Conservation (phyloP, 2,329 filamentous ascomycete genomes). For the Dichotomopilus funicola region DNA sequence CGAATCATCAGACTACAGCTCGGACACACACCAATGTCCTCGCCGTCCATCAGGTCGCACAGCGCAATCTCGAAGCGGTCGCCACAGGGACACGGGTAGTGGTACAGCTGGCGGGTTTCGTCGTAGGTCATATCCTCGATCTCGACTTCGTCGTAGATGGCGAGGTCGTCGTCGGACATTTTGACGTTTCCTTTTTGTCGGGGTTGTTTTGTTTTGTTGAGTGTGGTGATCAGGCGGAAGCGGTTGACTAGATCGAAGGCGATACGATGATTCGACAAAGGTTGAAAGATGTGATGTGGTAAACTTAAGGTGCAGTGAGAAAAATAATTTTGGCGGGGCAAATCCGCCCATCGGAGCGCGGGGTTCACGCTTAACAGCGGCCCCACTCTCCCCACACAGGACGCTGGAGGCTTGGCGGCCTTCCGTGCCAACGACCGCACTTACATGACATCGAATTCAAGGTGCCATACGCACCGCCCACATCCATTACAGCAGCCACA, state of each 20-base stretch:
- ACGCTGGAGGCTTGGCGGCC: not conserved
- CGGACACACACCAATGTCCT: slow-evolving; percentile 90
- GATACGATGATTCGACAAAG: not conserved
- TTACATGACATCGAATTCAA: too few species aligned
- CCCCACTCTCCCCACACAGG: not conserved
- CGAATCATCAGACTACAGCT: slow-evolving; percentile 96
- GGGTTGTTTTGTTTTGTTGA: not conserved
- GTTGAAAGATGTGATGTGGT: not conserved
- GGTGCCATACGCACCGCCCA: too few species aligned
- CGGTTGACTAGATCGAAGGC: not conserved
- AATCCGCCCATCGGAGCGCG: slow-evolving; percentile 2
- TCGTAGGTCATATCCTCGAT: slow-evolving; percentile 98
- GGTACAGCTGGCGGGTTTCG: slow-evolving; percentile 74
- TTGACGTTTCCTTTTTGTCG: not conserved
- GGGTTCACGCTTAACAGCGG: not conserved
- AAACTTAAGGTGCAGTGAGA: not conserved
- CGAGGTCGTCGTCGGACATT: slow-evolving; percentile 58
- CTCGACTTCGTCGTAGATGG: slow-evolving; percentile 95
- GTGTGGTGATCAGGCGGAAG: not conserved
- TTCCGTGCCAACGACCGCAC: too few species aligned
- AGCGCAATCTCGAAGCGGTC: slow-evolving; percentile 91
- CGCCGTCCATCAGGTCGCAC: slow-evolving; percentile 75
- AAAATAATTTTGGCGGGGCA: slow-evolving; percentile 16
- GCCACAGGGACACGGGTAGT: slow-evolving; percentile 95
- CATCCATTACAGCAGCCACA: too few species aligned